Conservation (phyloP, 371 early-diverging fungal species). For the Mortierella sp. region DNA sequence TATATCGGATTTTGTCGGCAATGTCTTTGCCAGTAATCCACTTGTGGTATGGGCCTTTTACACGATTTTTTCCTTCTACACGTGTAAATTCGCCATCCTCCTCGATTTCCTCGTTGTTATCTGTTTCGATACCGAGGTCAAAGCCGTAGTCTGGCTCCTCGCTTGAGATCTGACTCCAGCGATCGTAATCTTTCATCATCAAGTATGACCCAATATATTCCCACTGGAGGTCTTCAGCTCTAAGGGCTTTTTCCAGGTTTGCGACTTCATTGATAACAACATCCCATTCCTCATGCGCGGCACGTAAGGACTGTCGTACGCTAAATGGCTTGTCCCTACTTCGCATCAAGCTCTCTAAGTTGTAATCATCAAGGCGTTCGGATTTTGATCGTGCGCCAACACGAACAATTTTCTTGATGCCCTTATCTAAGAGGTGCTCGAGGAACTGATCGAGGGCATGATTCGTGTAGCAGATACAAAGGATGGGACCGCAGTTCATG, state of each 20-base stretch:
- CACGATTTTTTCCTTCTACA: not conserved
- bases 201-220: slow-evolving; percentile 20
- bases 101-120: too few relatives aligned
- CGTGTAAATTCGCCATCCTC: not conserved
- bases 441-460: slow-evolving; percentile 71
- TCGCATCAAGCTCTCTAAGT: slow-evolving; percentile 23
- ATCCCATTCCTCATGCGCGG: not conserved
- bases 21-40: slow-evolving; percentile 14
- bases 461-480: slow-evolving; percentile 66
- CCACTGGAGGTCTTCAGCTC: slow-evolving; percentile 5
- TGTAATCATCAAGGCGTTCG: slow-evolving; percentile 43
- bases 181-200: slow-evolving; percentile 10
- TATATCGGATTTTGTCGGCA: not conserved
- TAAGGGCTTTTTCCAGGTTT: slow-evolving; percentile 17
- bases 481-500: slow-evolving; percentile 57
- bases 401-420: slow-evolving; percentile 54
- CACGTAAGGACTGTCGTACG: slow-evolving; percentile 19
- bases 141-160: not conserved
- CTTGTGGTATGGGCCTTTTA: not conserved
- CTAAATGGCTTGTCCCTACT: slow-evolving; percentile 5
- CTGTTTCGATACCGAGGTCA: not conserved
- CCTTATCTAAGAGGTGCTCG: slow-evolving; percentile 55
- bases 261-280: slow-evolving; percentile 5
- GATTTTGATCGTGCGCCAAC: slow-evolving; percentile 59
- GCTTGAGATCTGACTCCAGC: slow-evolving; percentile 5